These are phyloP conservation scores for Moniliophthora roreri DNA, from an alignment of 1,284 basidiomycete species.

Conservation along the genomic window DNA sequence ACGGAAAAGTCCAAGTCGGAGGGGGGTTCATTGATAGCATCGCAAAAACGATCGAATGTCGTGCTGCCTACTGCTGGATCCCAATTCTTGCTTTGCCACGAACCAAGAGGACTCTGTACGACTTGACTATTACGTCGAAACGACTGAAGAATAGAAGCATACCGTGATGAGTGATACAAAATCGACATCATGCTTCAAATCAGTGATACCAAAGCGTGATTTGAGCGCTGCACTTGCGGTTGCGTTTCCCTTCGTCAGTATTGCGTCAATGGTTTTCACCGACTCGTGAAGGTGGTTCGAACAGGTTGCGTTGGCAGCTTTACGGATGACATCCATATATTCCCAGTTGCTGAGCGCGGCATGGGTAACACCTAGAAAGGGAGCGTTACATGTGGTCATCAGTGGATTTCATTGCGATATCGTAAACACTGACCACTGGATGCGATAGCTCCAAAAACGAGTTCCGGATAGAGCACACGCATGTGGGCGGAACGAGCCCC, in stretches of 20 bases:
- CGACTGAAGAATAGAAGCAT: slow-evolving; percentile 16
- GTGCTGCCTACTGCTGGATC: slow-evolving; percentile 67
- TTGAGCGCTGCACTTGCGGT: slow-evolving; percentile 45
- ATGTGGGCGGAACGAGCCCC: slow-evolving; percentile 95
- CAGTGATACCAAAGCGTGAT: slow-evolving; percentile 69
- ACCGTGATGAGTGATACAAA: slow-evolving; percentile 73
- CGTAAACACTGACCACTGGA: slow-evolving; percentile 64
- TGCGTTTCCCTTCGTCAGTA: slow-evolving; percentile 45
- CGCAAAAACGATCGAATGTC: slow-evolving; percentile 74
- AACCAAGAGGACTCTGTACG: slow-evolving; percentile 37
- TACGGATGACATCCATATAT: slow-evolving; percentile 86
- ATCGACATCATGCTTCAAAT: slow-evolving; percentile 72
- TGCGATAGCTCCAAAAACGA: slow-evolving; percentile 91
- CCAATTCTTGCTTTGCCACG: slow-evolving; percentile 64
- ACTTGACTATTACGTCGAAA: not conserved
- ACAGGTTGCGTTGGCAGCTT: slow-evolving; percentile 73
- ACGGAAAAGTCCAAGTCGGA: slow-evolving; percentile 10
- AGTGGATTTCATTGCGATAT: slow-evolving; percentile 1
- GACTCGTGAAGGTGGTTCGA: slow-evolving; percentile 67
- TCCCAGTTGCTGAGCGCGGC: slow-evolving; percentile 76
- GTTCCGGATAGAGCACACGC: slow-evolving; percentile 82
- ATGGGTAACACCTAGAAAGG: slow-evolving; percentile 62
- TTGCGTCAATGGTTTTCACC: slow-evolving; percentile 60
- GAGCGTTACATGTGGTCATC: not conserved
- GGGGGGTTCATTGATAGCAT: slow-evolving; percentile 48